A percentile compares a stretch with the other conserved stretches of the same genome.
phyloP scores from a whole-genome alignment of 2,329 filamentous ascomycete species.

The Gnomoniopsis sp. region DNA sequence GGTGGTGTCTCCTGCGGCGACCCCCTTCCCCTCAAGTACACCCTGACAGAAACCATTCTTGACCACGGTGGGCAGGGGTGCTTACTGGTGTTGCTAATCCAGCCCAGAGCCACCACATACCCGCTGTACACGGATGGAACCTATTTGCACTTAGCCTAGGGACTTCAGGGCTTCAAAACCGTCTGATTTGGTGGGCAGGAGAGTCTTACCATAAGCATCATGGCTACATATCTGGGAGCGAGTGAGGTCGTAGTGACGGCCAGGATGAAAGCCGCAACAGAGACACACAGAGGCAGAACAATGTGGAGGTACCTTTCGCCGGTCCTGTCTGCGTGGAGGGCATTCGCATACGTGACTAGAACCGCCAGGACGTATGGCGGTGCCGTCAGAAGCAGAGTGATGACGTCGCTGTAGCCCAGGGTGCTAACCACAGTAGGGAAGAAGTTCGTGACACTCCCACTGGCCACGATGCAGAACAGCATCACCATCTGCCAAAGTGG shows the following conservation, averaged over 20 bases:
- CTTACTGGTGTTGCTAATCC: slow-evolving; percentile 65
- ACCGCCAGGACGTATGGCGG: slow-evolving; percentile 64
- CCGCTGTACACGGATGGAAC: slow-evolving; percentile 60
- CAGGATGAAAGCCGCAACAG: slow-evolving; percentile 64
- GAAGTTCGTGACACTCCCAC: slow-evolving; percentile 62
- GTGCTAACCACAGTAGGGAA: slow-evolving; percentile 69
- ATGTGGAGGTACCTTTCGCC: slow-evolving; percentile 71
- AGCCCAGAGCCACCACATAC: slow-evolving; percentile 66
- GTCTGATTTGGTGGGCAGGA: too few relatives aligned
- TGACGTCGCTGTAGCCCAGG: slow-evolving; percentile 58
- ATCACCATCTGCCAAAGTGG: slow-evolving; percentile 40
- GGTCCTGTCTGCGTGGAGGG: slow-evolving; percentile 68
- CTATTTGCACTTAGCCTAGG: slow-evolving; percentile 20
- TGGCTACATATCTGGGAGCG: slow-evolving; percentile 63
- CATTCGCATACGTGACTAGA: slow-evolving; percentile 60
- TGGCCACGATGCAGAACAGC: slow-evolving; percentile 53
- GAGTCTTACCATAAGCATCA: slow-evolving; percentile 62
- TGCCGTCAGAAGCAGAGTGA: slow-evolving; percentile 60
- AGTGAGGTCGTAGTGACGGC: slow-evolving; percentile 58
- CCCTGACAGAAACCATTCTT: too few relatives aligned
- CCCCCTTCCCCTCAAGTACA: too few relatives aligned
- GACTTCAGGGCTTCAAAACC: too few relatives aligned
- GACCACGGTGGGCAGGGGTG: too few relatives aligned
- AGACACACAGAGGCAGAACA: slow-evolving; percentile 56
- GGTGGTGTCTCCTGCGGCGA: too few relatives aligned